Evolutionary conservation across 2,329 filamentous ascomycete species (phyloP), one percentile per base, ranked within the genome.

Genomic region (Neonectria coccinea): DNA sequence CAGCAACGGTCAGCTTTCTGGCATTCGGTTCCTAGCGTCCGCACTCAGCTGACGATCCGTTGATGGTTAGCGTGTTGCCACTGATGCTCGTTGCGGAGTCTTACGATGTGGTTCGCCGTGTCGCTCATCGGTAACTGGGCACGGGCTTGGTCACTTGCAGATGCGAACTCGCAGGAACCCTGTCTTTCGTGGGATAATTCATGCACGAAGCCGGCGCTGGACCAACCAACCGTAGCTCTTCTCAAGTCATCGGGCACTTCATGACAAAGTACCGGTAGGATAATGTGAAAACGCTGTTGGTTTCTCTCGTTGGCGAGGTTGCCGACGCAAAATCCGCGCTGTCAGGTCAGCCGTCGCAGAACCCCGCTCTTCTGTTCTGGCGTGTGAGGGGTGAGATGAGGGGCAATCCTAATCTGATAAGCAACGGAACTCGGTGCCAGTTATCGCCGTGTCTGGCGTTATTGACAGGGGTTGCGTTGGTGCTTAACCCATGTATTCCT

Each of bases 321-420:
- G 53, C 59, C 63, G 63, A 61, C 59, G 48, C 22, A 61, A 64
- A 65, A 65, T 56, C 48, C 62, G 25, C 45, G 47, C 57, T 52
- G 20, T 50, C 29, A 53, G 48, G 51, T 47, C 25, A 27, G 5
- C 25, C 25, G 25, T 25, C 5, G 25, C 29, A 7, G 11, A 39
- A 56, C 52, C 62, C 57, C 56, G 47, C 56, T 55, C 52, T 25
- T 51, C 20, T 51, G n/a, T 25, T 51, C 20, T 51, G 10, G 55
- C 33, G 33, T 41, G 33, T 45, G 59, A 31, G 29, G 16, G 53
- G 41, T 29, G 14, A n/a, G 33, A n/a, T n/a, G n/a, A n/a, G n/a
- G 36, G 25, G 25, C 25, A 50, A 18, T 25, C 25, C 27, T 14
- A n/a, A 51, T 22, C 48, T 33, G 27, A 51, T 33, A 33, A 51